A percentile compares a stretch with the other conserved stretches of the same genome.
These are phyloP conservation scores for Kitagawia praeruptora DNA, from an alignment of 129 eudicot species.

Conservation along the genomic window DNA sequence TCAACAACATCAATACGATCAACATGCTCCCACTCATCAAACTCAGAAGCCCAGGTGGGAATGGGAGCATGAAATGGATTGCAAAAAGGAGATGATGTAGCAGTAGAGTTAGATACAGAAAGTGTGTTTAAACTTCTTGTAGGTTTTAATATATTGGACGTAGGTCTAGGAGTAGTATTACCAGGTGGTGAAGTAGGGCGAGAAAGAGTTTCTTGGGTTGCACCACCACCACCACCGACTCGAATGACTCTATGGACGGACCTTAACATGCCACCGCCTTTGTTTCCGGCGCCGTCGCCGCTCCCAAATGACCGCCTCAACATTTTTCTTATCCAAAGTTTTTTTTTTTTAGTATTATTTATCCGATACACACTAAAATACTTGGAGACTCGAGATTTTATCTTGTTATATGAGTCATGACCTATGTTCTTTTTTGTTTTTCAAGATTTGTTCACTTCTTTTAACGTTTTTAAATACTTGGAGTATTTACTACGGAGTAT, in stretches of 20 bases:
- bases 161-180: background rate
- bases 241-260: constrained; percentile 25
- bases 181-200: constrained; percentile 16
- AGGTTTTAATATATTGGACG: constrained; percentile 13
- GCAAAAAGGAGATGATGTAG: background rate
- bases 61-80: background rate
- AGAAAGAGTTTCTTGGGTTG: constrained; percentile 21
- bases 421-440: background rate
- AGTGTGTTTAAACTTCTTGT: constrained; percentile 4
- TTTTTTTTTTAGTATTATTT: background rate
- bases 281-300: constrained; percentile 21
- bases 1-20: background rate
- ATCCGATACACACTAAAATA: background rate
- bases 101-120: constrained; percentile 16
- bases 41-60: constrained; percentile 11
- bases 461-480: background rate
- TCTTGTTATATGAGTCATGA: background rate
- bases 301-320: constrained; percentile 30
- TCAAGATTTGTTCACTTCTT: background rate
- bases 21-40: constrained; percentile 33
- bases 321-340: background rate
- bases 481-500: too few relatives aligned
- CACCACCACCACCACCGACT: constrained; percentile 19
- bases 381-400: background rate
- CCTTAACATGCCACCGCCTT: constrained; percentile 22